Conservation (phyloP, 2,329 filamentous ascomycete species). For the Penicillium sp. region DNA sequence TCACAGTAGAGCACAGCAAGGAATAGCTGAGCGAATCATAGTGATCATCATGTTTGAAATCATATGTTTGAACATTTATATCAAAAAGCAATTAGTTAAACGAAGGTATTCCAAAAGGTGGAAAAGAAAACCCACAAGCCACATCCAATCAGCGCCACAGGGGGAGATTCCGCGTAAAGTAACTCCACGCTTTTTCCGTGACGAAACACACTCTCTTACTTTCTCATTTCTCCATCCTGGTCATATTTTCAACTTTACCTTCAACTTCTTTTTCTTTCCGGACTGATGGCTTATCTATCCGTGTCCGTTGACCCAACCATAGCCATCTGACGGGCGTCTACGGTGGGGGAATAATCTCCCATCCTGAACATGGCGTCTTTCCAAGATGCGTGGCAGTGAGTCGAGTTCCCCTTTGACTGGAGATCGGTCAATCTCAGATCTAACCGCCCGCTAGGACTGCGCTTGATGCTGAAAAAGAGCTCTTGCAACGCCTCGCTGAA, state of each 20-base stretch:
- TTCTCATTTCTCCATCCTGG: too few relatives aligned
- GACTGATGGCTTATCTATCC: constrained; percentile 53
- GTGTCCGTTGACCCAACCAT: constrained; percentile 49
- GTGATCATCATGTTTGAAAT: not conserved
- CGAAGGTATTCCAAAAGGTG: not conserved
- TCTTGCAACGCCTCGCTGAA: constrained; percentile 47
- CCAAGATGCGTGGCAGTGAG: constrained; percentile 52
- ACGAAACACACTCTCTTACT: constrained; percentile 2
- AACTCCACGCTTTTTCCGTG: constrained; percentile 13
- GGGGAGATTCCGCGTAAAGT: constrained; percentile 12
- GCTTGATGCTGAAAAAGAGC: constrained; percentile 46
- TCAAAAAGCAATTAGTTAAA: too few relatives aligned
- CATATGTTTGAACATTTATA: too few relatives aligned
- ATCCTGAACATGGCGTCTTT: constrained; percentile 42
- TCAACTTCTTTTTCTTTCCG: constrained; percentile 7
- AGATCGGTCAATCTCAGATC: not conserved
- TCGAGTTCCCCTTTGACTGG: constrained; percentile 7
- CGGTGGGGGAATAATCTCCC: constrained; percentile 45
- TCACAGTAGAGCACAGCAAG: constrained; percentile 12
- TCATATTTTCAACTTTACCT: too few relatives aligned
- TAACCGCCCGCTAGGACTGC: constrained; percentile 30
- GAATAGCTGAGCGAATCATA: not conserved
- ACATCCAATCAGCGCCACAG: constrained; percentile 7
- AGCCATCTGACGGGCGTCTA: constrained; percentile 55
- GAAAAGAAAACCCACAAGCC: not conserved